A percentile compares a stretch with the other conserved stretches of the same genome.
Conservation (phyloP, 2,329 filamentous ascomycete species). For the Passalora sequoiae region DNA sequence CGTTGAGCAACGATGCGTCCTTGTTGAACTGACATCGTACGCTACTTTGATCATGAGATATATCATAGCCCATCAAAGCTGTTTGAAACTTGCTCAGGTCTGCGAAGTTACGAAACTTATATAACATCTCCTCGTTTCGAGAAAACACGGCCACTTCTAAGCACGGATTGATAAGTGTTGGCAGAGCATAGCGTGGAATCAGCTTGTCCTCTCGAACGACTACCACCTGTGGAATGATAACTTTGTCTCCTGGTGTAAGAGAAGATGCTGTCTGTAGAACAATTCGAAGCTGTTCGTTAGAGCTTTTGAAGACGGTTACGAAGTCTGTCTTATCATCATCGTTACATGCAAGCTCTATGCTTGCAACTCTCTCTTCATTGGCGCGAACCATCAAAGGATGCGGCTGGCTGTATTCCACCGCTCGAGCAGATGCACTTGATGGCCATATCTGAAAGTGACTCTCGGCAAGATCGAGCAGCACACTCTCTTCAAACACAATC, state of each 20-base stretch:
- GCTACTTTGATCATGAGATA: constrained; percentile 16
- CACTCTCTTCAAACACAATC: constrained; percentile 14
- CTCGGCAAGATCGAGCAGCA: constrained; percentile 14
- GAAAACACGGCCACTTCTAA: constrained; percentile 21
- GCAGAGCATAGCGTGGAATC: constrained; percentile 20
- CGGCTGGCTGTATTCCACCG: constrained; percentile 13
- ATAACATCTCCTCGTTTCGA: constrained; percentile 19
- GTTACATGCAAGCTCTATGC: constrained; percentile 10
- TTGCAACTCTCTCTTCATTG: constrained; percentile 14
- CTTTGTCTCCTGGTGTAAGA: constrained; percentile 10
- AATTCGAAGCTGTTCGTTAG: constrained; percentile 16
- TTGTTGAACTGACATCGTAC: constrained; percentile 19
- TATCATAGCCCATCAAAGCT: constrained; percentile 24
- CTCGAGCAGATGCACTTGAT: not conserved
- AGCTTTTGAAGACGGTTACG: constrained; percentile 22
- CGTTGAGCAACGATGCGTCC: constrained; percentile 1
- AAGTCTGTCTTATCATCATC: constrained; percentile 4
- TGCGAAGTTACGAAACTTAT: constrained; percentile 14
- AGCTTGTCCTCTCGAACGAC: constrained; percentile 16
- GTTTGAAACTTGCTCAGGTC: constrained; percentile 18
- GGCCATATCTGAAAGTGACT: constrained; percentile 15
- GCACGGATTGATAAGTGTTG: constrained; percentile 13
- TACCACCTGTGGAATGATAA: constrained; percentile 14
- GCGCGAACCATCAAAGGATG: constrained; percentile 17
- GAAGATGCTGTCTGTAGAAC: constrained; percentile 16